Conservation (phyloP, 2,329 filamentous ascomycete genomes). For the Cercospora zeae-maydis region DNA sequence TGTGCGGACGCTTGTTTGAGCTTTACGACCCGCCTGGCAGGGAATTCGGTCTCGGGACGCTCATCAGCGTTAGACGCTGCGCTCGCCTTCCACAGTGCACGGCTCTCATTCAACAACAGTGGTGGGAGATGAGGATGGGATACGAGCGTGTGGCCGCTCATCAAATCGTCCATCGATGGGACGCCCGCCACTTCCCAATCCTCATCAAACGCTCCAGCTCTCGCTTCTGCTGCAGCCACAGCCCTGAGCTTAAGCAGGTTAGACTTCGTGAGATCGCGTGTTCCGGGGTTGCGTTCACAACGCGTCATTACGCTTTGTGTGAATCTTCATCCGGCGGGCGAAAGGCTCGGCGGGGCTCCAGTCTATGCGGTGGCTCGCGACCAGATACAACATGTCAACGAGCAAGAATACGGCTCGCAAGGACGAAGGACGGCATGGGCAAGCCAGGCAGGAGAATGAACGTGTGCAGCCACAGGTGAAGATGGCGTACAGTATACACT, state of each 20-base stretch:
- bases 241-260: conserved; percentile 14
- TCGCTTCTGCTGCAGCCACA: conserved; percentile 2
- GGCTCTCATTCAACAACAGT: background rate
- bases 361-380: background rate
- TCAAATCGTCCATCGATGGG: background rate
- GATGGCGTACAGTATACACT: background rate
- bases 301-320: conserved; percentile 7
- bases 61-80: background rate
- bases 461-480: background rate
- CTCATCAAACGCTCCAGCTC: conserved; percentile 9
- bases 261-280: conserved; percentile 12
- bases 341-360: background rate
- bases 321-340: background rate
- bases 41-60: conserved; percentile 1
- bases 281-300: conserved; percentile 9
- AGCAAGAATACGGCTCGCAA: background rate
- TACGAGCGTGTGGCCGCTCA: background rate
- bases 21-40: conserved; percentile 5
- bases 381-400: background rate
- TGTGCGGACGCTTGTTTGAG: conserved; percentile 9
- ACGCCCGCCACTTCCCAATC: conserved; percentile 9
- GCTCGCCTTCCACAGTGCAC: background rate
- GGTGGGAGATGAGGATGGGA: background rate
- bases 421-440: background rate
- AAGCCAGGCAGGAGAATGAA: background rate